Evolutionary conservation across 148 eudicot species (phyloP), one percentile per base, ranked within the genome.

Genomic region (Vaccinium darrowii): DNA sequence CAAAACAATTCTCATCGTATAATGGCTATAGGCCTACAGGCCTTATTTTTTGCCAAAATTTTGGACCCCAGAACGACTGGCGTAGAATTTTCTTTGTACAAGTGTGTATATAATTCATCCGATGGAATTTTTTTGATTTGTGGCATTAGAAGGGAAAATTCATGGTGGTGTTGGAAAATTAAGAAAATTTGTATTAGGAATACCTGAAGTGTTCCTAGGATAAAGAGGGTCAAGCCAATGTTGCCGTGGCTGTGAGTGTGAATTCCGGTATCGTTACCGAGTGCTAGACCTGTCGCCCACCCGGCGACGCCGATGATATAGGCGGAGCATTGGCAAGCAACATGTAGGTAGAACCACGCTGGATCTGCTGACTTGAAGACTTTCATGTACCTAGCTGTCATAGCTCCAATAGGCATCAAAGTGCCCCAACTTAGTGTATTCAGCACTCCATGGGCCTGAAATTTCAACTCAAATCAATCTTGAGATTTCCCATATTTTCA

Each of bases 271-370:
- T 90, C 91, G 18, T 88, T 87, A 4, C 94, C 94, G 14, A 92
- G 92, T 82, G 87, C 87, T 8, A 92, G 89, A 0, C 94, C 92
- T 0, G 89, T 92, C 0, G 81, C 92, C 94, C 94, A 92, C 5
- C 92, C 94, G 19, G 91, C 90, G 0, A 92, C 89, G 2, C 94
- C 94, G 5, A 89, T 78, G 3, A 80, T 62, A 77, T 92, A 92
- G 67, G 91, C 94, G 0, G 91, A 84, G 13, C 80, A 52, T 58
- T 92, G 94, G 84, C 92, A 90, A 0, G 88, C 25, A 0, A 89
- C 82, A 82, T 92, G 94, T 1, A 92, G 57, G 89, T 92, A 92
- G 75, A 92, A 92, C 94, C 94, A 92, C 0, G 91, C 91, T 5
- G 94, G 94, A 67, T 92, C 86, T 1, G 91, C 94, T 4, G 88